These are phyloP conservation scores for Lindgomyces ingoldianus DNA, from an alignment of 495 filamentous ascomycete species.

Conservation along the genomic window DNA sequence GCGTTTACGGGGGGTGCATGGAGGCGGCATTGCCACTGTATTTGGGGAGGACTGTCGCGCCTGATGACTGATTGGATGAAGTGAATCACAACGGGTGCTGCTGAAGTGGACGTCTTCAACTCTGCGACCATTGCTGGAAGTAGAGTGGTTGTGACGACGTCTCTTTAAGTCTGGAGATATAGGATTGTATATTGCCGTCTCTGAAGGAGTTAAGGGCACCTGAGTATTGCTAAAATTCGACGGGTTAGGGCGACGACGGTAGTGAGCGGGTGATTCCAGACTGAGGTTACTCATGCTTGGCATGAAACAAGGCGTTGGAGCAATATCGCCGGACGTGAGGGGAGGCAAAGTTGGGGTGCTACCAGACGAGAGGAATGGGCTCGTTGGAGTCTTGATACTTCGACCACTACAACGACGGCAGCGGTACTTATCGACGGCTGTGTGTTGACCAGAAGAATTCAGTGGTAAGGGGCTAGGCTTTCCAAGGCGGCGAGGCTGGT, in stretches of 20 bases:
- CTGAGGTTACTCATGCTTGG: conserved; percentile 50
- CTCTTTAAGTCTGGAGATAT: conserved; percentile 58
- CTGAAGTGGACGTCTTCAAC: conserved; percentile 15
- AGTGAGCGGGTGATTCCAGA: conserved; percentile 39
- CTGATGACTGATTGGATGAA: conserved; percentile 17
- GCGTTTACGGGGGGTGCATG: conserved; percentile 16
- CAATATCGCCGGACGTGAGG: conserved; percentile 34
- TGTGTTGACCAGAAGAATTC: conserved; percentile 23
- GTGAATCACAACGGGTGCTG: conserved; percentile 30
- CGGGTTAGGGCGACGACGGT: conserved; percentile 21
- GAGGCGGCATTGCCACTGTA: conserved; percentile 33
- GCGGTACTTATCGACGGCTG: conserved; percentile 45
- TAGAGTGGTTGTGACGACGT: conserved; percentile 45
- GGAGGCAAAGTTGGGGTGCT: conserved; percentile 52
- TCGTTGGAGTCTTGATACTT: conserved; percentile 57
- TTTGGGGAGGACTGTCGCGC: conserved; percentile 31
- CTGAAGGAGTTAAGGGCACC: conserved; percentile 9
- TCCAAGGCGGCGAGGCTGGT: conserved; percentile 81
- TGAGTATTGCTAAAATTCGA: conserved; percentile 28
- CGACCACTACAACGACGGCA: conserved; percentile 66
- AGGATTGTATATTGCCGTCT: conserved; percentile 39
- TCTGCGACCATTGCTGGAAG: conserved; percentile 35
- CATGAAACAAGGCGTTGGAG: conserved; percentile 41
- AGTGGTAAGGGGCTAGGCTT: conserved; percentile 28
- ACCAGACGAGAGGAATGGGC: conserved; percentile 40